Percentiles rank a stretch among this genome's conserved stretches.
Evolutionary conservation across 1,284 basidiomycete species (phyloP).

Genomic region (Naganishia sp.): DNA sequence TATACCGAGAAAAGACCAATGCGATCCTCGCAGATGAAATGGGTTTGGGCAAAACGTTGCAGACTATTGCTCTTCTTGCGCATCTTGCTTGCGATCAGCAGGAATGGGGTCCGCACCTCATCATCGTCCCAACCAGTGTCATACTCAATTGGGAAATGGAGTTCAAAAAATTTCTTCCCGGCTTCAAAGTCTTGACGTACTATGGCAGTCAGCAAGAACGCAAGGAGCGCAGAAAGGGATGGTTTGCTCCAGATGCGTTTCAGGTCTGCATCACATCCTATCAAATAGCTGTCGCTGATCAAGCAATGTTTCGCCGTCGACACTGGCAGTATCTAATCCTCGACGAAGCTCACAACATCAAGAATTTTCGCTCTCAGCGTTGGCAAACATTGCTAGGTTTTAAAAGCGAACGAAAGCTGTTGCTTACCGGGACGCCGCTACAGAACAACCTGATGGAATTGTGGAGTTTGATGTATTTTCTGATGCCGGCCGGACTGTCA

Average conservation of each 20-base stretch:
- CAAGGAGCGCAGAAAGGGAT: conserved; percentile 89
- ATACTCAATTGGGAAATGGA: conserved; percentile 97
- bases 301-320: conserved; percentile 92
- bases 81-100: conserved; percentile 84
- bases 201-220: conserved; percentile 88
- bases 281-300: conserved; percentile 88
- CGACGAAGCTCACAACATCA: conserved; percentile 95
- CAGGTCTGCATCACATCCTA: conserved; percentile 94
- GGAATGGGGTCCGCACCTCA: conserved; percentile 84
- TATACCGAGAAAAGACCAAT: conserved; percentile 84
- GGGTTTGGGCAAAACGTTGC: conserved; percentile 86
- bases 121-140: conserved; percentile 92
- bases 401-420: conserved; percentile 68
- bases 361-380: conserved; percentile 88
- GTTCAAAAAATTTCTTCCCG: conserved; percentile 93
- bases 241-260: conserved; percentile 82
- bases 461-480: conserved; percentile 88
- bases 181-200: conserved; percentile 88
- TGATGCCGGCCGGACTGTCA: conserved; percentile 75
- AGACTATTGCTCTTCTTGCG: conserved; percentile 77
- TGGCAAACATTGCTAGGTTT: conserved; percentile 92
- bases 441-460: conserved; percentile 96
- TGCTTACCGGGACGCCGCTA: conserved; percentile 94
- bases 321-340: conserved; percentile 93
- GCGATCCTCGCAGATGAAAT: conserved; percentile 98